A percentile compares a stretch with the other conserved stretches of the same genome.
phyloP scores from a whole-genome alignment of 1,284 basidiomycete species.

The Paramarasmius palmivorus region DNA sequence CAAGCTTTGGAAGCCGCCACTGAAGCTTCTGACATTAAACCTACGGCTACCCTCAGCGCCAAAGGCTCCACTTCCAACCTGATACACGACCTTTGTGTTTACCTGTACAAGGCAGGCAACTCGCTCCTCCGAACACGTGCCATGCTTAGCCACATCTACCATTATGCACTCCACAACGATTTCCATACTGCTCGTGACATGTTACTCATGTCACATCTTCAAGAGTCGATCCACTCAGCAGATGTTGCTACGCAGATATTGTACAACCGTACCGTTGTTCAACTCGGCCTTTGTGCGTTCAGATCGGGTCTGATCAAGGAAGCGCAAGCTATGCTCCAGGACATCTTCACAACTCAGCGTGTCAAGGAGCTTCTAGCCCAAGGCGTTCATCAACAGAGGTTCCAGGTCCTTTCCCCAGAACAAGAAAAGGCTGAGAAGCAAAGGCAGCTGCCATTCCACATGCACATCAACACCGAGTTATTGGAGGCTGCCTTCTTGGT shows the following conservation, averaged over 20 bases:
- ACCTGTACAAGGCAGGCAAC: constrained; percentile 92
- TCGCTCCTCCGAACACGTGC: constrained; percentile 93
- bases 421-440: constrained; percentile 97
- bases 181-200: constrained; percentile 98
- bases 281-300: constrained; percentile 97
- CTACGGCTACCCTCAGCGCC: constrained; percentile 56
- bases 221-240: constrained; percentile 93
- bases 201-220: constrained; percentile 98
- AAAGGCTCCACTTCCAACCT: constrained; percentile 68
- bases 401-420: constrained; percentile 86
- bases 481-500: constrained; percentile 97
- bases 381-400: constrained; percentile 92
- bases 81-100: constrained; percentile 87
- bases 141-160: constrained; percentile 97
- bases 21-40: constrained; percentile 55
- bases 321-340: constrained; percentile 89
- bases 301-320: constrained; percentile 94
- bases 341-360: constrained; percentile 95
- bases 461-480: constrained; percentile 99
- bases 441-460: constrained; percentile 97
- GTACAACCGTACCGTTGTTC: constrained; percentile 97
- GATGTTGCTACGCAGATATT: constrained; percentile 98
- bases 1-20: constrained; percentile 83
- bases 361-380: constrained; percentile 98
- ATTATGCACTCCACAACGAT: constrained; percentile 94